These are phyloP conservation scores for Zymoseptoria tritici DNA, from an alignment of 2,329 filamentous ascomycete species.

Conservation along the genomic window DNA sequence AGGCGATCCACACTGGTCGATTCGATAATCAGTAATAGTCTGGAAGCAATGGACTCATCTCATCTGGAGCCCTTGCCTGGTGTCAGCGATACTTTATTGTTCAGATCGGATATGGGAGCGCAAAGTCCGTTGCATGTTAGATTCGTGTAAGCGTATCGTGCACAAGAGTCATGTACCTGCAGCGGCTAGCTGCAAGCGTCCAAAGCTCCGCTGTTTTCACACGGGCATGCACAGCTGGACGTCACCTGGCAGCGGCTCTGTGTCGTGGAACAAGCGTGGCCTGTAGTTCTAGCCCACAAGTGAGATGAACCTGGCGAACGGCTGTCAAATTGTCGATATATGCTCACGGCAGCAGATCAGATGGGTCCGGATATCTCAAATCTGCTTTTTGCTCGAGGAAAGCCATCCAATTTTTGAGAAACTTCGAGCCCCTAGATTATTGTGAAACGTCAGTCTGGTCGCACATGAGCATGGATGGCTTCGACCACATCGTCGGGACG, in stretches of 20 bases:
- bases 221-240: neutral
- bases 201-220: neutral
- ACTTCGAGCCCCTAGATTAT: constrained; percentile 63
- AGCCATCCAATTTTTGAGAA: constrained; percentile 84
- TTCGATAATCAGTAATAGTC: neutral
- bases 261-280: neutral
- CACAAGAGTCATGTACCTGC: neutral
- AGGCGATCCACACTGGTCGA: neutral
- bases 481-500: neutral
- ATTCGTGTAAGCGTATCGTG: neutral
- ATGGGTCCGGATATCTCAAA: constrained; percentile 73
- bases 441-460: neutral
- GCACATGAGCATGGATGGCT: neutral
- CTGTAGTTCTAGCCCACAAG: neutral
- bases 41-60: neutral
- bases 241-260: neutral
- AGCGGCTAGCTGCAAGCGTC: neutral
- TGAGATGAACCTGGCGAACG: neutral
- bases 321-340: neutral
- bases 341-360: constrained; percentile 30
- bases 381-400: constrained; percentile 86
- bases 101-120: neutral
- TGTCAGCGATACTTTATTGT: neutral
- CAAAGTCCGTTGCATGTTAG: neutral
- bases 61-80: neutral